Base-by-base conservation (phyloP, 139 green algal species). In the Coccomyxa sp. region DNA sequence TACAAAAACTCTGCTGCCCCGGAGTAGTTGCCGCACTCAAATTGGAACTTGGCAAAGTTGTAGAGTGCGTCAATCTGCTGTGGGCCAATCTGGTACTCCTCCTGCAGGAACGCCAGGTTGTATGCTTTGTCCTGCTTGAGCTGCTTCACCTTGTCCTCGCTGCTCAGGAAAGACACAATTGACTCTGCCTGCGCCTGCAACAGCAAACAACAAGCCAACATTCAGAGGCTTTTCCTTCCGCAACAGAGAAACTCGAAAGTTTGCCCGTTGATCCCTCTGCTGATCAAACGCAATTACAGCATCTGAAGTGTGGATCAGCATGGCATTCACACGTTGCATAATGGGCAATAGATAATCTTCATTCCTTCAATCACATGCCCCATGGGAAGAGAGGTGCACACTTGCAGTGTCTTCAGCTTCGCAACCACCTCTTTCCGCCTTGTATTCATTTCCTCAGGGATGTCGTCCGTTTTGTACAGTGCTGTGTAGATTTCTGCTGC, bases 11-110 rank as follows among this genome's bases (percentile, higher is more conserved):
- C 97, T 38, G 93, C 90, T 58, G 93, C 92, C 76, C 88, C 91
- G 58, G 84, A 88, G 91, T 99, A 99, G 94, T 98, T 98, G 68
- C 97, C 97, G 88, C 97, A 99, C 87, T 99, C 96, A 83, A 97
- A 99, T 89, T 99, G 95, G 90, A 98, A 99, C 91, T 98, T 98
- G 60, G 97, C 97, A 82, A 95, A 99, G 77, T 96, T 86, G 89
- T 96, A 99, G 63, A 99, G 92, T n/a, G 95, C 95, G 82, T 99
- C 97, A 58, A 99, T 94, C 79, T 99, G 91, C 60, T 97, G 94
- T 15, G 90, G 81, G 28, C 92, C 93, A 79, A 95, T 93, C 23
- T 83, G 57, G 75, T 83, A 84, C 75, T 87, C 31, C 51, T 95
- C 90, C 85, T 96, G 92, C 76, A 98, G 84, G 77, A 95, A 91